phyloP scores from a whole-genome alignment of 805 yeast genomes.

The Starmerella stigmatis region DNA sequence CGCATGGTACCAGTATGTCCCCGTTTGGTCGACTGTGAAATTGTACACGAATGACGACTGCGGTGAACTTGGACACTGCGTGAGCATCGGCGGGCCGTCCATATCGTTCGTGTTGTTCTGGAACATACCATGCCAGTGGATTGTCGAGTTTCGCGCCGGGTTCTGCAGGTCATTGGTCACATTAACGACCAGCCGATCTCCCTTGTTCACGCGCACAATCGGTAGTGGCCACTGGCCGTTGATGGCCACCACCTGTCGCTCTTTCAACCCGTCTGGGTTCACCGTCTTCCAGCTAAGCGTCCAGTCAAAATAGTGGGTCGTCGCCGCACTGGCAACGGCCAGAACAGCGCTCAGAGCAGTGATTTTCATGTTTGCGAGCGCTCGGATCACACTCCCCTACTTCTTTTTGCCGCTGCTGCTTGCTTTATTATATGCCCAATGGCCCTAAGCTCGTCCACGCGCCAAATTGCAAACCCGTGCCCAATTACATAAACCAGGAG shows the following conservation, averaged over 20 bases:
- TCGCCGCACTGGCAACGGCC: slow-evolving; percentile 13
- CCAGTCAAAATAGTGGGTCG: slow-evolving; percentile 31
- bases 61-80: slow-evolving; percentile 89
- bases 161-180: slow-evolving; percentile 64
- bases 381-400: background rate
- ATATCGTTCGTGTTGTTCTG: slow-evolving; percentile 60
- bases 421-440: background rate
- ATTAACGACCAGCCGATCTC: slow-evolving; percentile 65
- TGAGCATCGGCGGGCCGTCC: slow-evolving; percentile 86
- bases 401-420: background rate
- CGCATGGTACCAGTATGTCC: slow-evolving; percentile 96
- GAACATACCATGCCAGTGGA: slow-evolving; percentile 94
- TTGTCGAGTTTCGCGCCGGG: slow-evolving; percentile 47
- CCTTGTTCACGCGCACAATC: slow-evolving; percentile 58
- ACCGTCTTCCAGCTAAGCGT: slow-evolving; percentile 28
- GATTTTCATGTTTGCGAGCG: background rate
- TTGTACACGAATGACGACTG: slow-evolving; percentile 67
- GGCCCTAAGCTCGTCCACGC: no score
- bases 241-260: slow-evolving; percentile 47
- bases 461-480: no score
- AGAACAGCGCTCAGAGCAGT: slow-evolving; percentile 5
- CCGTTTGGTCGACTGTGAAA: slow-evolving; percentile 80
- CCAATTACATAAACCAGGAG: no score
- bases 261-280: slow-evolving; percentile 48
- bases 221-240: slow-evolving; percentile 83